Percentiles rank a stretch among this genome's conserved stretches.
phyloP scores from a whole-genome alignment of 2,329 filamentous ascomycete species.

The Ceratocystis eucalypticola region DNA sequence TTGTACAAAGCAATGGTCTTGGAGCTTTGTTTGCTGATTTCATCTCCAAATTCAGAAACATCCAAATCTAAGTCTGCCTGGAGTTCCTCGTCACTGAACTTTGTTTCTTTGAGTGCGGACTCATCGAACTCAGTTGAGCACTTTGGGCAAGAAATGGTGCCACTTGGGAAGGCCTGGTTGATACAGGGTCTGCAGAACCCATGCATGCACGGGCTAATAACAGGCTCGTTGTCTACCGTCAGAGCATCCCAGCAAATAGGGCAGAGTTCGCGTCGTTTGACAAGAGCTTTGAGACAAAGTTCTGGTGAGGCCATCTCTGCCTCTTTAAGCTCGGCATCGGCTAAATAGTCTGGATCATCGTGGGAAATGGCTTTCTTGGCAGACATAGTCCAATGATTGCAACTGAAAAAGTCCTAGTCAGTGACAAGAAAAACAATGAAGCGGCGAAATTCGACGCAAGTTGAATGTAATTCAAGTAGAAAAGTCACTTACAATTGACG shows the following conservation, averaged over 20 bases:
- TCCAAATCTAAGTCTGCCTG: constrained; percentile 46
- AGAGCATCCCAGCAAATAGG: constrained; percentile 65
- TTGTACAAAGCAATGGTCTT: constrained; percentile 70
- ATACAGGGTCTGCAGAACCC: constrained; percentile 66
- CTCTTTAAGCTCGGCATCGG: neutral
- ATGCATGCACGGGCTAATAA: constrained; percentile 79
- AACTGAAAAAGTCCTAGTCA: constrained; percentile 30
- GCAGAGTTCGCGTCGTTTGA: constrained; percentile 59
- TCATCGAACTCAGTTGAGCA: constrained; percentile 57
- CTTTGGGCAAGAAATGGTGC: constrained; percentile 68
- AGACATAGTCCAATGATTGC: constrained; percentile 74
- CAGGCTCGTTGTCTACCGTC: constrained; percentile 41
- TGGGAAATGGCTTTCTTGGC: constrained; percentile 52
- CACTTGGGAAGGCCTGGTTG: constrained; percentile 44
- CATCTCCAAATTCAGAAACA: constrained; percentile 31
- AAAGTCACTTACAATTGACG: constrained; percentile 48
- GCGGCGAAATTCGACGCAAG: neutral
- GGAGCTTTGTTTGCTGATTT: constrained; percentile 56
- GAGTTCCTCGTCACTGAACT: constrained; percentile 26
- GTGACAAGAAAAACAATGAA: constrained; percentile 22
- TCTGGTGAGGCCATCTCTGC: neutral
- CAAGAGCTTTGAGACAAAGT: constrained; percentile 3
- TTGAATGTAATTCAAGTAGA: neutral
- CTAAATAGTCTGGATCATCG: neutral
- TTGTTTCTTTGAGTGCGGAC: constrained; percentile 31